These are phyloP conservation scores for Papiliotrema nemorosa DNA, from an alignment of 1,284 basidiomycete species.

Conservation along the genomic window DNA sequence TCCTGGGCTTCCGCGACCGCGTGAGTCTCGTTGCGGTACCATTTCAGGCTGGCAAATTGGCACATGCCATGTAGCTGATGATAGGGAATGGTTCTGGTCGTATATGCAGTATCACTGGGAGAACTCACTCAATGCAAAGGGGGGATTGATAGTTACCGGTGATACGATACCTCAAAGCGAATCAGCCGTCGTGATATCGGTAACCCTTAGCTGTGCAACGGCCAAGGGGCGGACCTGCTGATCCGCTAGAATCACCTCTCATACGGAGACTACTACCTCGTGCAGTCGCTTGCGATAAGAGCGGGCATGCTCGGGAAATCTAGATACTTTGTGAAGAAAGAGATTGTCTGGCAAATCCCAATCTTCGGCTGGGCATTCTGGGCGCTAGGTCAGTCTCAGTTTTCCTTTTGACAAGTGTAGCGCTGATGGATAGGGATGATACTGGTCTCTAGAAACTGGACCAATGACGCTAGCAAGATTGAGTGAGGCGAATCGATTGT, in stretches of 20 bases:
- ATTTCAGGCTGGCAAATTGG: no score
- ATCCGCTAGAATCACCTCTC: constrained; percentile 29
- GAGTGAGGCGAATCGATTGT: constrained; percentile 15
- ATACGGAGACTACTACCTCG: constrained; percentile 29
- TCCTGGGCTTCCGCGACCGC: constrained; percentile 26
- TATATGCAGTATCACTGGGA: constrained; percentile 36
- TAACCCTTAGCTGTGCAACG: no score
- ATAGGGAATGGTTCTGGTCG: constrained; percentile 25
- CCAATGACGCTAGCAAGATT: constrained; percentile 17
- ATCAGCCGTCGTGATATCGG: constrained; percentile 25
- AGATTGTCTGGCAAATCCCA: constrained; percentile 24
- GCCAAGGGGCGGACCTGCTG: no score
- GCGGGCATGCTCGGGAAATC: constrained; percentile 26
- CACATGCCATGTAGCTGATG: no score
- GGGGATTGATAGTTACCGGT: constrained; percentile 13
- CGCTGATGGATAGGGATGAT: constrained; percentile 26
- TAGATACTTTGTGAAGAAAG: constrained; percentile 32
- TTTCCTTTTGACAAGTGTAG: no score
- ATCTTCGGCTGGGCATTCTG: constrained; percentile 32
- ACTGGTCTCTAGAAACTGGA: constrained; percentile 30
- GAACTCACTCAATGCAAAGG: constrained; percentile 14
- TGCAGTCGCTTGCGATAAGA: constrained; percentile 22
- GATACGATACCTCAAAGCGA: constrained; percentile 23
- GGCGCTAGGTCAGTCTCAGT: constrained; percentile 14
- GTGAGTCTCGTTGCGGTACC: constrained; percentile 13